Evolutionary conservation across 129 eudicot genomes (phyloP), one percentile per base, ranked within the genome.

Genomic region (Artemisia argyi): DNA sequence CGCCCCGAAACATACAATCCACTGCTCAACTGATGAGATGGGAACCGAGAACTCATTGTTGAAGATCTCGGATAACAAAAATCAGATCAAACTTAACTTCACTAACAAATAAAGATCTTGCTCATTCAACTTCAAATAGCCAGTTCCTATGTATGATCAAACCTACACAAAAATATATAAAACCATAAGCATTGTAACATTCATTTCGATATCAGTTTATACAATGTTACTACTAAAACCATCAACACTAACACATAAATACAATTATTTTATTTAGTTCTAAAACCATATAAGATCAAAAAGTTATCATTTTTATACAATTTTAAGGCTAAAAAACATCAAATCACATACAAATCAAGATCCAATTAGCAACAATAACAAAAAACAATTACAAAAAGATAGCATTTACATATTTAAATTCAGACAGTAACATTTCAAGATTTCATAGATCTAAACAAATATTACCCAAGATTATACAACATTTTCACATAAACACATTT

Each of bases 1-100:
- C 92, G 89, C 52, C 97, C 97, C 0, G 97, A 91, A 44, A 91
- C 97, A 16, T 85, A 91, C 7, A 91, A 85, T 32, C 97, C 97
- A 80, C 79, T 88, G 84, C 88, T 85, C 51, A 91, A 80, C 75
- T 91, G 84, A 69, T 91, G 97, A 63, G 96, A 91, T 28, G 89
- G 91, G 69, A 88, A 85, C 15, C 97, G 88, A 59, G 96, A 91
- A 82, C 96, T 90, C 97, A 91, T 85, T 65, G 22, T 17, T 20
- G 72, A 75, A 28, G 77, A 64, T 71, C 60, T 78, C 65, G 46
- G 28, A 68, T 26, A 22, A 42, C 54, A 68, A 22, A 22, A 19
- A 77, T 11, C 62, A 22, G 80, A 47, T 76, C 42, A n/a, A 51
- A 12, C 50, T 24, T 16, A 48, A 28, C 50, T 26, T 17, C 68